Percentiles rank a stretch among this genome's conserved stretches.
Evolutionary conservation across 805 yeast species (phyloP).

Genomic region (Kazachstania taianensis): DNA sequence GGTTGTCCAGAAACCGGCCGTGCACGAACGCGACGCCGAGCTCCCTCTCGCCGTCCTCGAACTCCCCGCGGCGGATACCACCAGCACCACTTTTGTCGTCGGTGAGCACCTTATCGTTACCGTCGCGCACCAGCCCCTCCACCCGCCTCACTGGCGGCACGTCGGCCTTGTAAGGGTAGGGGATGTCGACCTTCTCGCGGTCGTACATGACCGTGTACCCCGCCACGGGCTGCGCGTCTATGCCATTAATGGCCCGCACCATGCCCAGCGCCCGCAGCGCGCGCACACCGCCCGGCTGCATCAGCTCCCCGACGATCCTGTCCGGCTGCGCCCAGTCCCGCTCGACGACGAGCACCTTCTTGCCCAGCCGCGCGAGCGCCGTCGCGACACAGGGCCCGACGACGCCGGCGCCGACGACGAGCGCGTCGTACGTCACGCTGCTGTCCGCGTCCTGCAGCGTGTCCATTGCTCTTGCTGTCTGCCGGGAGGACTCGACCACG

Average conservation of each 20-base stretch:
- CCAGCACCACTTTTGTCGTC: too few relatives aligned
- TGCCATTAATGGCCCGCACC: slow-evolving; percentile 41
- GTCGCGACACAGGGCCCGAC: slow-evolving; percentile 91
- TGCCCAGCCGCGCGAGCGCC: slow-evolving; percentile 81
- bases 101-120: slow-evolving; percentile 45
- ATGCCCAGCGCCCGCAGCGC: slow-evolving; percentile 77
- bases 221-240: slow-evolving; percentile 59
- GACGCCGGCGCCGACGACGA: slow-evolving; percentile 97
- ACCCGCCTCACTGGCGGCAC: slow-evolving; percentile 39
- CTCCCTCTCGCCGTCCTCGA: slow-evolving; percentile 48
- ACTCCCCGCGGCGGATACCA: slow-evolving; percentile 39
- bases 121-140: slow-evolving; percentile 44
- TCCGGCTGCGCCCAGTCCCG: slow-evolving; percentile 90
- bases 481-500: too few relatives aligned
- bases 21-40: slow-evolving; percentile 87
- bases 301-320: slow-evolving; percentile 90
- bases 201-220: slow-evolving; percentile 77
- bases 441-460: slow-evolving; percentile 20
- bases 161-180: slow-evolving; percentile 60
- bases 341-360: slow-evolving; percentile 65
- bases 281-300: slow-evolving; percentile 94
- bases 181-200: slow-evolving; percentile 46
- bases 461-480: too few relatives aligned
- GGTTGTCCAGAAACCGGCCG: slow-evolving; percentile 73
- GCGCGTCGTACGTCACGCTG: slow-evolving; percentile 52